These are phyloP conservation scores for Sclerotinia minor DNA, from an alignment of 2,329 filamentous ascomycete genomes.

Conservation along the genomic window DNA sequence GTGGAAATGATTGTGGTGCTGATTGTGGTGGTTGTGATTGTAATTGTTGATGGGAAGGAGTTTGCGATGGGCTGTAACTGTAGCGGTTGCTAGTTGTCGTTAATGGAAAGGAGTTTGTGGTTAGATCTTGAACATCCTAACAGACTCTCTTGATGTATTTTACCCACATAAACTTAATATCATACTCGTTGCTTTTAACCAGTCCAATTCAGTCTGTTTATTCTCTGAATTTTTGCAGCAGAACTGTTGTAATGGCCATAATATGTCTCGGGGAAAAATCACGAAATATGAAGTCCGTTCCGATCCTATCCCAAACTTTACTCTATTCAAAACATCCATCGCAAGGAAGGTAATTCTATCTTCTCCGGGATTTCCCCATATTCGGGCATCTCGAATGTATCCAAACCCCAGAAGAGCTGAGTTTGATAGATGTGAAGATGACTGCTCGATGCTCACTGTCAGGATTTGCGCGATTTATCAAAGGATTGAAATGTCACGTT, in stretches of 20 bases:
- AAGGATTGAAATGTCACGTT: not conserved
- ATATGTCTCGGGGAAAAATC: not conserved
- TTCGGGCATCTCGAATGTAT: not conserved
- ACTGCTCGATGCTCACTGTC: not conserved
- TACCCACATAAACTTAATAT: not conserved
- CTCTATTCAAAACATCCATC: not conserved
- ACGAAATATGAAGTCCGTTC: not conserved
- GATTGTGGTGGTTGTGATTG: not conserved
- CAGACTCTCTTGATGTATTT: not conserved
- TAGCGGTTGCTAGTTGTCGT: not conserved
- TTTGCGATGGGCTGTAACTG: not conserved
- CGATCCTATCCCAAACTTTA: not conserved
- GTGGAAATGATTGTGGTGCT: not conserved
- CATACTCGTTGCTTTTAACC: not conserved
- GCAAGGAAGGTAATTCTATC: too few relatives aligned
- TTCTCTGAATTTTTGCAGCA: not conserved
- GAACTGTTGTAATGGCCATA: not conserved
- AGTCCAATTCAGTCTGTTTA: not conserved
- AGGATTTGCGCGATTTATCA: conserved; percentile 12
- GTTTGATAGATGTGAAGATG: not conserved
- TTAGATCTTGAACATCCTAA: not conserved
- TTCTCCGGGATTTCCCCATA: not conserved
- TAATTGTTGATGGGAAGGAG: not conserved
- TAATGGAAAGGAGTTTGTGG: not conserved
- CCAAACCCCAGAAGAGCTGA: not conserved